phyloP scores from a whole-genome alignment of 345 rosid genomes.

The Euphorbia lathyris region DNA sequence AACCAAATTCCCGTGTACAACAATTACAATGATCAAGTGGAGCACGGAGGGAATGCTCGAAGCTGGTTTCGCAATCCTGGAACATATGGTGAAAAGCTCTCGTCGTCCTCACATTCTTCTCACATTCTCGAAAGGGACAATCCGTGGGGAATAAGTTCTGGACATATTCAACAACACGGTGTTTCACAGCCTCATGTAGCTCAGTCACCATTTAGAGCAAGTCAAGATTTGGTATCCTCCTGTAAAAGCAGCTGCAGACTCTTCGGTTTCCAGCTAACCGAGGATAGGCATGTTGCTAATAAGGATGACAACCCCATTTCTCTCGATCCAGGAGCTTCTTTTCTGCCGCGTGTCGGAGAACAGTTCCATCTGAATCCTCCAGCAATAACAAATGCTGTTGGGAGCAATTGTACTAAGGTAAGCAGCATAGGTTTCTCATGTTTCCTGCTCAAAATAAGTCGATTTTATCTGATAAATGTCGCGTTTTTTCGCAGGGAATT shows the following conservation, averaged over 20 bases:
- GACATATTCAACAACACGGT: conserved; percentile 27
- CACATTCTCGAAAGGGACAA: conserved; percentile 9
- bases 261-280: conserved; percentile 85
- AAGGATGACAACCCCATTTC: conserved; percentile 30
- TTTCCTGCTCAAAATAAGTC: neutral
- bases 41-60: conserved; percentile 16
- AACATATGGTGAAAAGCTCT: conserved; percentile 23
- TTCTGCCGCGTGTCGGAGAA: conserved; percentile 50
- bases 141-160: conserved; percentile 22
- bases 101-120: conserved; percentile 11
- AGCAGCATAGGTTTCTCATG: conserved; percentile 19
- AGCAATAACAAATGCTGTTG: conserved; percentile 37
- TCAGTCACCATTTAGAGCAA: conserved; percentile 25
- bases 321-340: conserved; percentile 29
- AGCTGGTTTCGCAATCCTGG: conserved; percentile 17
- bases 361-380: conserved; percentile 39
- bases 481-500: conserved; percentile 30
- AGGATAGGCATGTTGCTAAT: conserved; percentile 40
- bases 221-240: conserved; percentile 43
- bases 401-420: conserved; percentile 60
- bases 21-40: conserved; percentile 25
- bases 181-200: conserved; percentile 24
- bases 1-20: conserved; percentile 16
- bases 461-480: conserved; percentile 6
- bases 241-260: conserved; percentile 84